Conservation (phyloP, 2,329 filamentous ascomycete species). For the Monilinia fructigena region DNA sequence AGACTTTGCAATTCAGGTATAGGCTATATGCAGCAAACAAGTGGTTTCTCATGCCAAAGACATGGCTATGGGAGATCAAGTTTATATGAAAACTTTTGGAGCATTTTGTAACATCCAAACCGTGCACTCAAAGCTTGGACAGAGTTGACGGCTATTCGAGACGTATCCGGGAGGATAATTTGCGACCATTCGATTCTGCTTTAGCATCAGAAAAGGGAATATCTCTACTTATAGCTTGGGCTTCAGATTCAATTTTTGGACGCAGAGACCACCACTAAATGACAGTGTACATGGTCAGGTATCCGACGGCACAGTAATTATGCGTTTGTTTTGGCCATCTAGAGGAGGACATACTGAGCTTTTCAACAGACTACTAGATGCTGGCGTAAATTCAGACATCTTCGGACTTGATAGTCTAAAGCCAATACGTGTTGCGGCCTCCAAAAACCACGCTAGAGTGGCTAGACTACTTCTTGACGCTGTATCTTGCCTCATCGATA, state of each 20-base stretch:
- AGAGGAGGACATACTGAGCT: slow-evolving; percentile 23
- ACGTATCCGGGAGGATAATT: too few species aligned
- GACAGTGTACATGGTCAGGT: slow-evolving; percentile 19
- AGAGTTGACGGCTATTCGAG: too few species aligned
- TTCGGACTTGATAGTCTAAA: slow-evolving; percentile 35
- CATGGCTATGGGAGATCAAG: slow-evolving; percentile 38
- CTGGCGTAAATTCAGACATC: slow-evolving; percentile 36
- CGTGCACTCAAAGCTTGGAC: too few species aligned
- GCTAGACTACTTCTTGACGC: too few species aligned
- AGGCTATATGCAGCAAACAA: slow-evolving; percentile 26
- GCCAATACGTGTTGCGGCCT: too few species aligned
- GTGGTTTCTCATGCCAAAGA: too few species aligned
- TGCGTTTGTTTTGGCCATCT: slow-evolving; percentile 35
- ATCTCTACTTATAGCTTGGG: background rate
- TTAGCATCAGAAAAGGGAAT: background rate
- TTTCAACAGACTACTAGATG: slow-evolving; percentile 24
- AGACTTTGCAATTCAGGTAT: slow-evolving; percentile 27
- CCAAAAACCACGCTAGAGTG: too few species aligned
- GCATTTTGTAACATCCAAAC: too few species aligned
- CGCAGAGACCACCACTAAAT: slow-evolving; percentile 23
- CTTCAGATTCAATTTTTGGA: slow-evolving; percentile 25
- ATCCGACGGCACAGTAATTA: slow-evolving; percentile 23
- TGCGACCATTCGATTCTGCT: too few species aligned
- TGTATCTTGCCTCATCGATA: too few species aligned
- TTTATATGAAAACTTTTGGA: slow-evolving; percentile 41